Evolutionary conservation across 371 early-diverging fungal genomes (phyloP), one percentile per base, ranked within the genome.

Genomic region (Lichtheimia corymbifera): DNA sequence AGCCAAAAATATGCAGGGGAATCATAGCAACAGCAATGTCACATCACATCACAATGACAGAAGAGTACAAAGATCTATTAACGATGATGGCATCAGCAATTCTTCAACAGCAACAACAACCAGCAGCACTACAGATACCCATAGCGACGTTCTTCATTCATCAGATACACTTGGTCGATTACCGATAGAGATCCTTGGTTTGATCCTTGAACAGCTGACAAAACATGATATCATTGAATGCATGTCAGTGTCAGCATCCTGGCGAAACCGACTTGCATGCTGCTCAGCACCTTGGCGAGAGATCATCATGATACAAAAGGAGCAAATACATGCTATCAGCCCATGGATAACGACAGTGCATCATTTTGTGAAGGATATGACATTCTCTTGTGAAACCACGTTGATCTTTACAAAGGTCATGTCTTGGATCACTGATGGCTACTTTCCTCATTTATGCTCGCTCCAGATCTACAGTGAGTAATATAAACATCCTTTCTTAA

Each of bases 281-380:
- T 56, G 57, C 12, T 18, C 45, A 42, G 40, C 43, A 45, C 27
- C 45, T 13, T 56, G 57, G 57, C 42, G 42, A n/a, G 42, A 56
- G 27, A 56, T 56, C 22, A 35, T 28, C 22, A 35, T 25, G 42
- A 27, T 15, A 45, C 25, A 56, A 24, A 44, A 17, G 45, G 27
- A 14, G 45, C 57, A 45, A 27, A 44, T 44, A 42, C 43, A 27
- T 45, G 42, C 43, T 4, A 56, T 56, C 30, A n/a, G 22, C n/a
- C 47, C 47, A 18, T 47, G 47, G 47, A 47, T 47, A 47, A n/a
- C 47, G 0, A 22, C n/a, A 4, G 22, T 47, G 22, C 47, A 47
- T 47, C 22, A 22, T 7, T 22, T 18, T 17, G 47, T 47, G 18
- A n/a, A 47, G 22, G 47, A 56, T 42, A 27, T 56, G 9, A 18